These are phyloP conservation scores for Taxillus chinensis DNA, from an alignment of 164 flowering plant species.

Conservation along the genomic window DNA sequence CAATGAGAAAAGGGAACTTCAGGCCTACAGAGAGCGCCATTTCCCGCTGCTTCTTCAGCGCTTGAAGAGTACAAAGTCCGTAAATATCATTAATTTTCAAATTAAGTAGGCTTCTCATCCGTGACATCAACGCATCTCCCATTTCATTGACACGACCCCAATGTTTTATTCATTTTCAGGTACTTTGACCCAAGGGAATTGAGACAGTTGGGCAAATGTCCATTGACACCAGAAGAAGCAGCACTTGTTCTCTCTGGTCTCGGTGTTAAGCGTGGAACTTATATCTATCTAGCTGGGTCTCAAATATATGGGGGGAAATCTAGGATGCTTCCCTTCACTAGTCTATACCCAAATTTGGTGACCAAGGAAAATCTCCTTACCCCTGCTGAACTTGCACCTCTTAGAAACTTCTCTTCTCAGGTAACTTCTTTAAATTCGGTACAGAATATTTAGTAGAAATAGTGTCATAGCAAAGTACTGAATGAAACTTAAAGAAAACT, in stretches of 20 bases:
- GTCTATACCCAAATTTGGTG: slow-evolving; percentile 75
- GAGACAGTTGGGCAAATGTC: slow-evolving; percentile 77
- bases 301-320: slow-evolving; percentile 70
- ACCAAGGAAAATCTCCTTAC: slow-evolving; percentile 85
- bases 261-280: slow-evolving; percentile 54
- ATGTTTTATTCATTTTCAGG: slow-evolving; percentile 28
- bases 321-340: slow-evolving; percentile 59
- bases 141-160: neutral
- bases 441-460: too few relatives aligned
- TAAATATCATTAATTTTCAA: neutral
- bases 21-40: slow-evolving; percentile 71
- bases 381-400: slow-evolving; percentile 76
- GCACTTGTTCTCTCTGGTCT: slow-evolving; percentile 81
- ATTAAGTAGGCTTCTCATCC: neutral
- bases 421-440: slow-evolving; percentile 19
- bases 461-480: too few relatives aligned
- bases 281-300: slow-evolving; percentile 85
- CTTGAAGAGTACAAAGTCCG: slow-evolving; percentile 50
- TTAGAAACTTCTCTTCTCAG: slow-evolving; percentile 90
- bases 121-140: neutral
- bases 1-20: slow-evolving; percentile 64
- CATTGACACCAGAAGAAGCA: slow-evolving; percentile 96
- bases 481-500: too few relatives aligned
- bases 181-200: slow-evolving; percentile 45
- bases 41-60: slow-evolving; percentile 77